These are phyloP conservation scores for Aspergillus sp. DNA, from an alignment of 2,329 filamentous ascomycete genomes.

Conservation along the genomic window DNA sequence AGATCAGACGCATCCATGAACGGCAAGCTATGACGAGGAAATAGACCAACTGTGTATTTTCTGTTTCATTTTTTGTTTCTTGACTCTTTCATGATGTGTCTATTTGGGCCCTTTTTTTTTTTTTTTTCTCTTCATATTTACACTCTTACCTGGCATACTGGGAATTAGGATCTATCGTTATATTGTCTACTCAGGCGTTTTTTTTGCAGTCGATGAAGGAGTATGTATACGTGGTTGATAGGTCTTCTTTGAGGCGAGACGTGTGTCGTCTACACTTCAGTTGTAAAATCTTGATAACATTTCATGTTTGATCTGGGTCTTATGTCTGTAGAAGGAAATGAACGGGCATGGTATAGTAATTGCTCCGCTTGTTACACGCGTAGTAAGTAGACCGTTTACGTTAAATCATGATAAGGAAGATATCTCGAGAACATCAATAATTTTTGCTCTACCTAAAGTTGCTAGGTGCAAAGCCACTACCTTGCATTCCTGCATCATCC, in stretches of 20 bases:
- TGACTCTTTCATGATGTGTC: not conserved
- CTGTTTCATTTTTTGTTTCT: not conserved
- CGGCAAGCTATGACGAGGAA: constrained; percentile 43
- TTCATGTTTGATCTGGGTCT: not conserved
- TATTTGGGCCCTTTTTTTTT: not conserved
- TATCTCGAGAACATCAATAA: not conserved
- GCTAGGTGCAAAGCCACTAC: constrained; percentile 6
- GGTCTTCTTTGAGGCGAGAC: not conserved
- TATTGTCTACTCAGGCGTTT: constrained; percentile 4
- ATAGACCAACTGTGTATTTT: not conserved
- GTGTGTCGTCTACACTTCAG: not conserved
- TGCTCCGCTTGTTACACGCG: too few species aligned
- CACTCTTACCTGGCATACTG: not conserved
- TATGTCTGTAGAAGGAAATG: not conserved
- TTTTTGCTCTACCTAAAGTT: constrained; percentile 1
- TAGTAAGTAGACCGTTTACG: too few species aligned
- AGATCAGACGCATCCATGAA: constrained; percentile 71
- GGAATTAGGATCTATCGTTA: not conserved
- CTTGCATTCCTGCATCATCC: constrained; percentile 12
- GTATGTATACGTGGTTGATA: not conserved
- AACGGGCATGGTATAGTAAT: too few species aligned
- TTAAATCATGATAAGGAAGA: too few species aligned
- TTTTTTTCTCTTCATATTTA: not conserved
- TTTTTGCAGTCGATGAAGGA: constrained; percentile 2
- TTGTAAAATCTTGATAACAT: not conserved